These are phyloP conservation scores for Zoysia matrella DNA, from an alignment of 202 grass and related monocot genomes.

Conservation along the genomic window DNA sequence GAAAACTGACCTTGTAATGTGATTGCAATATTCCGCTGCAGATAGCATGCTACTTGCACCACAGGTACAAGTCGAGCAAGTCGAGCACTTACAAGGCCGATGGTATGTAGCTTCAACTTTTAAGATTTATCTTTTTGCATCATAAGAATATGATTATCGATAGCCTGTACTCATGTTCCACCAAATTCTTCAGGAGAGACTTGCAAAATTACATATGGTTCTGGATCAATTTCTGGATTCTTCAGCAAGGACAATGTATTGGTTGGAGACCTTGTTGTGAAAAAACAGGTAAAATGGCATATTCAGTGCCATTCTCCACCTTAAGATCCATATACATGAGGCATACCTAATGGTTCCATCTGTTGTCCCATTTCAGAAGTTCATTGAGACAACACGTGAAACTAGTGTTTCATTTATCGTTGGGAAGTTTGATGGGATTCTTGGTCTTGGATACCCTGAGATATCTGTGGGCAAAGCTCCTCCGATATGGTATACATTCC, in stretches of 20 bases:
- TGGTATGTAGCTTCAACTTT: conserved; percentile 40
- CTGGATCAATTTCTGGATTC: conserved; percentile 88
- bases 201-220: conserved; percentile 87
- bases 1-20: not conserved
- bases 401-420: conserved; percentile 63
- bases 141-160: not conserved
- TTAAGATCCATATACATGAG: too few species aligned
- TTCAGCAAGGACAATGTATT: conserved; percentile 84
- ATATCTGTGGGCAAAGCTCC: conserved; percentile 80
- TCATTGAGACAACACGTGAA: conserved; percentile 85
- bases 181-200: conserved; percentile 62
- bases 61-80: conserved; percentile 63
- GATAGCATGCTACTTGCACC: conserved; percentile 89
- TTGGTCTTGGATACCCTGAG: conserved; percentile 90
- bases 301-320: too few species aligned
- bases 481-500: conserved; percentile 66
- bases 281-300: conserved; percentile 56
- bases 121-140: not conserved
- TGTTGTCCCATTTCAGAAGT: conserved; percentile 59
- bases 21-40: conserved; percentile 34
- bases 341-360: not conserved
- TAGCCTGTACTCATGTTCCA: not conserved
- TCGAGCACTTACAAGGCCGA: conserved; percentile 80
- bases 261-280: conserved; percentile 77
- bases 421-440: conserved; percentile 93